Conservation (phyloP, 2,329 filamentous ascomycete genomes). For the Exophiala dermatitidis region DNA sequence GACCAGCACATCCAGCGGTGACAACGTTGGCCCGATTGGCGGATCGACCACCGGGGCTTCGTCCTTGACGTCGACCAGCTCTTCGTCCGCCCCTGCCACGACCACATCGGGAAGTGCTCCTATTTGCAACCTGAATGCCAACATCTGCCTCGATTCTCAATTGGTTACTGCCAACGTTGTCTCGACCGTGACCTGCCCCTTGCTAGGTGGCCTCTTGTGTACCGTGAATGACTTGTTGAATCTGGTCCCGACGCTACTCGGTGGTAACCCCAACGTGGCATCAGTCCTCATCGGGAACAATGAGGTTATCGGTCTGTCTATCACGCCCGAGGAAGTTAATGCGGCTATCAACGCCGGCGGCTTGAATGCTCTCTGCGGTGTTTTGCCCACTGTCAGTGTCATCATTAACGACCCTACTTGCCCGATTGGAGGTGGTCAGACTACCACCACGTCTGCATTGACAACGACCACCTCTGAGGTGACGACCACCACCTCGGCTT, state of each 20-base stretch:
- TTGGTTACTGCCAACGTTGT: conserved; percentile 9
- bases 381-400: not conserved
- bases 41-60: not conserved
- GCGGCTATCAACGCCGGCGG: conserved; percentile 3
- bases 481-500: too few relatives aligned
- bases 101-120: conserved; percentile 2
- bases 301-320: conserved; percentile 3
- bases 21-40: not conserved
- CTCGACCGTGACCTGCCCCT: conserved; percentile 3
- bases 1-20: not conserved
- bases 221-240: conserved; percentile 6
- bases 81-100: conserved; percentile 3
- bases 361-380: conserved; percentile 1
- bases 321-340: conserved; percentile 2
- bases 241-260: not conserved
- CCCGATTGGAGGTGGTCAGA: not conserved
- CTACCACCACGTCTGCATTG: not conserved
- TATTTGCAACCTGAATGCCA: conserved; percentile 11
- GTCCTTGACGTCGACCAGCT: not conserved
- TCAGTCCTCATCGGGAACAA: conserved; percentile 3
- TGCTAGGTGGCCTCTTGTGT: conserved; percentile 8
- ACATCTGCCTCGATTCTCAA: conserved; percentile 8
- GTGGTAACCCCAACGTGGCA: not conserved
- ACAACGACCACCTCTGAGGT: too few relatives aligned
- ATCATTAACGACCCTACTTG: conserved; percentile 9